phyloP scores from a whole-genome alignment of 257 asterid genomes.

The Euphrasia confusa region DNA sequence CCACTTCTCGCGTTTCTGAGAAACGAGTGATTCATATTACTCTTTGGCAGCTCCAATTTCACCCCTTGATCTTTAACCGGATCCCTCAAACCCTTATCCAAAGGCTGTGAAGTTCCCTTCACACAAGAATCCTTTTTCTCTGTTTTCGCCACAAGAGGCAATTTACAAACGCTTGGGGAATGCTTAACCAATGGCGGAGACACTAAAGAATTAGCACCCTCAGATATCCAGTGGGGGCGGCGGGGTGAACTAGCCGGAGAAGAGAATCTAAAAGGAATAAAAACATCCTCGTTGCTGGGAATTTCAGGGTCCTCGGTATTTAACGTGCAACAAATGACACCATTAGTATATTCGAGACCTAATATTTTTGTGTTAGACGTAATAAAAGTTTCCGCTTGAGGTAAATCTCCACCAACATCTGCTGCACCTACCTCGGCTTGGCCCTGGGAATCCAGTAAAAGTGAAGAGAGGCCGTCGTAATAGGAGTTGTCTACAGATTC shows the following conservation, averaged over 20 bases:
- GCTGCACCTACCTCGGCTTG: constrained; percentile 30
- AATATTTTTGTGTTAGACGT: constrained; percentile 26
- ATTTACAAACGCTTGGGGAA: constrained; percentile 27
- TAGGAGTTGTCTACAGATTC: constrained; percentile 43
- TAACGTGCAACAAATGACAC: constrained; percentile 63
- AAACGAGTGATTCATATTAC: constrained; percentile 28
- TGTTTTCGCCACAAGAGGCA: constrained; percentile 25
- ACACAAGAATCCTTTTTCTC: constrained; percentile 26
- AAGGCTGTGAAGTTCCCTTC: constrained; percentile 26
- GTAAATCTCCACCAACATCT: constrained; percentile 23
- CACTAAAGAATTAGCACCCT: constrained; percentile 35
- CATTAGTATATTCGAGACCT: constrained; percentile 61
- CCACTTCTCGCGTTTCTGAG: constrained; percentile 26
- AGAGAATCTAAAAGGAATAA: constrained; percentile 62
- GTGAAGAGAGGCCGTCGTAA: constrained; percentile 48
- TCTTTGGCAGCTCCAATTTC: constrained; percentile 38
- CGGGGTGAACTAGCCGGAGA: constrained; percentile 36
- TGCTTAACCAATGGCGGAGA: constrained; percentile 32
- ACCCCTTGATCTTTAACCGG: constrained; percentile 29
- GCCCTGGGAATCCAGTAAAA: constrained; percentile 53
- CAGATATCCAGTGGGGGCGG: constrained; percentile 29
- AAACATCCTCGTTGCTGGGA: constrained; percentile 83
- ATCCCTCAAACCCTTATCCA: constrained; percentile 19
- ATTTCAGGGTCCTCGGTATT: constrained; percentile 68
- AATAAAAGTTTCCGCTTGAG: constrained; percentile 34